These are phyloP conservation scores for Ophiognomonia clavigignenti-juglandacearum DNA, from an alignment of 2,329 filamentous ascomycete species.

Conservation along the genomic window DNA sequence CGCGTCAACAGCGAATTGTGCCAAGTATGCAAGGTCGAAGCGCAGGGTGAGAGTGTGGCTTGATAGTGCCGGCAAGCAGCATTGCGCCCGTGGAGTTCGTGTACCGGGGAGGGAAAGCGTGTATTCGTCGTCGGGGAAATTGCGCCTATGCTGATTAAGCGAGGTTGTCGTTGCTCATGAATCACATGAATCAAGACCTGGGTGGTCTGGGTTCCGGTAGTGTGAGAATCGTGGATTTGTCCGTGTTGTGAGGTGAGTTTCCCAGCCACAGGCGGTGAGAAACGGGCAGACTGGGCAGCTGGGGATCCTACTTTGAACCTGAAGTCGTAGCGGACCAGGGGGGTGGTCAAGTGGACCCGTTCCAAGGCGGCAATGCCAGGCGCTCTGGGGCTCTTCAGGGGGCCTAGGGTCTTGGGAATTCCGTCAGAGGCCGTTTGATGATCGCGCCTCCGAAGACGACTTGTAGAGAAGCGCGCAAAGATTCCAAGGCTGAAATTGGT, in stretches of 20 bases:
- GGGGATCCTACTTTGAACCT: slow-evolving; percentile 3
- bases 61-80: not conserved
- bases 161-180: too few species aligned
- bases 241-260: too few species aligned
- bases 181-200: too few species aligned
- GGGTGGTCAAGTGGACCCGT: slow-evolving; percentile 13
- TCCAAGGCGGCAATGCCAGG: not conserved
- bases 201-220: too few species aligned
- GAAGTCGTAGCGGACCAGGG: slow-evolving; percentile 11
- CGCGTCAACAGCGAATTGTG: not conserved
- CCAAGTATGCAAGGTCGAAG: not conserved
- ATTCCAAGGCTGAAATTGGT: not conserved
- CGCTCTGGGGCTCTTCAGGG: slow-evolving; percentile 10
- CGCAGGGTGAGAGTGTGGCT: not conserved
- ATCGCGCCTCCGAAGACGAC: not conserved
- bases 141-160: not conserved
- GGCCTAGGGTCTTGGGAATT: not conserved
- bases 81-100: not conserved
- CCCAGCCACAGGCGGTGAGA: slow-evolving; percentile 17
- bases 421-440: slow-evolving; percentile 3
- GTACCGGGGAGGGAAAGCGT: not conserved
- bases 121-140: not conserved
- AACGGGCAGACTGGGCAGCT: slow-evolving; percentile 11
- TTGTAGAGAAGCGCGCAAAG: not conserved
- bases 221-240: slow-evolving; percentile 11